Evolutionary conservation across 2,329 filamentous ascomycete genomes (phyloP).

Genomic region (Tolypocladium guangdongense): DNA sequence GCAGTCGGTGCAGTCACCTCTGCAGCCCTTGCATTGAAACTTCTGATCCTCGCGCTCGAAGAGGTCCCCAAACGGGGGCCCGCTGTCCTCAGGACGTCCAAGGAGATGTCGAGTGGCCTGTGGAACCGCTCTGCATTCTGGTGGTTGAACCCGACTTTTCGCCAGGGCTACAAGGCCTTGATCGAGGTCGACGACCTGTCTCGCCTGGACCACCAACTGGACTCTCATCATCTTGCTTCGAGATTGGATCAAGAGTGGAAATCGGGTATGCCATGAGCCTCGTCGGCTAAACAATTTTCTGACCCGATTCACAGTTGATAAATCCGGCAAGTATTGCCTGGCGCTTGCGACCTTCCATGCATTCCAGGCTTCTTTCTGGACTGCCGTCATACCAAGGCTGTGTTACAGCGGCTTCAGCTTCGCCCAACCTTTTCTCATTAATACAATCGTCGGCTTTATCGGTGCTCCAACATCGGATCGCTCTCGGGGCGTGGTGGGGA

Average conservation of each 20-base stretch:
- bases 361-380: slow-evolving; percentile 5
- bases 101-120: slow-evolving; percentile 13
- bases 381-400: slow-evolving; percentile 18
- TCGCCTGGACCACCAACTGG: slow-evolving; percentile 8
- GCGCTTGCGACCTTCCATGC: slow-evolving; percentile 4
- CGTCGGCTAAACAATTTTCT: background rate
- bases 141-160: slow-evolving; percentile 16
- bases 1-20: slow-evolving; percentile 19
- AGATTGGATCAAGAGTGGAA: background rate
- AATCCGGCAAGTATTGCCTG: slow-evolving; percentile 1
- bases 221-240: background rate
- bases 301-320: background rate
- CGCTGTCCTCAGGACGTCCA: background rate
- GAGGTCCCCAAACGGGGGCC: slow-evolving; percentile 11
- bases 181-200: slow-evolving; percentile 20
- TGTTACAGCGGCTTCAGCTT: slow-evolving; percentile 21
- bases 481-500: slow-evolving; percentile 12
- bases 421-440: slow-evolving; percentile 28
- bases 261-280: no score
- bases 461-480: slow-evolving; percentile 4
- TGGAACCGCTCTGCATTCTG: slow-evolving; percentile 13
- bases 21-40: slow-evolving; percentile 18
- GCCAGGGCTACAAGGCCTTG: slow-evolving; percentile 19
- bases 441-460: slow-evolving; percentile 16
- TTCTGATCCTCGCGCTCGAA: slow-evolving; percentile 23